Evolutionary conservation across 2,329 filamentous ascomycete genomes (phyloP).

Genomic region (Pseudogymnoascus sp.): DNA sequence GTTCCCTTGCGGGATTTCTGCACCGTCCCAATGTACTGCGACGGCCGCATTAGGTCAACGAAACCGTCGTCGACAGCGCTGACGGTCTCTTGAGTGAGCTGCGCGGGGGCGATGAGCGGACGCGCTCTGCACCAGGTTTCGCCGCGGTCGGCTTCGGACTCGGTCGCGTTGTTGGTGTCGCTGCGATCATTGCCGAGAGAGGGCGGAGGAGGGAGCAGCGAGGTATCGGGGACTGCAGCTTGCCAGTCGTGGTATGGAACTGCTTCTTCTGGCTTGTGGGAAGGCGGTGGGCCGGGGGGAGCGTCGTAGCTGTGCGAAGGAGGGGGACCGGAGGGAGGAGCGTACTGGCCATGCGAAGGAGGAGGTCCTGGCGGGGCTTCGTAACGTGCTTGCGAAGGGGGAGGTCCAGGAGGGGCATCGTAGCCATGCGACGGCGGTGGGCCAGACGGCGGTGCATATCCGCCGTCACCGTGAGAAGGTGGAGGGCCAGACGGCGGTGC

Average conservation of each 20-base stretch:
- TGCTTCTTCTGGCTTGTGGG: background rate
- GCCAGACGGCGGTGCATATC: slow-evolving; percentile 24
- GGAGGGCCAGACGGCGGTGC: slow-evolving; percentile 22
- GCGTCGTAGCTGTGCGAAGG: slow-evolving; percentile 28
- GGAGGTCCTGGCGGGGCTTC: slow-evolving; percentile 29
- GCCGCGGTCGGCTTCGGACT: slow-evolving; percentile 56
- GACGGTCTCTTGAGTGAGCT: slow-evolving; percentile 40
- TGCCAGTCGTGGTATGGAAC: slow-evolving; percentile 59
- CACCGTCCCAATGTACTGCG: slow-evolving; percentile 41
- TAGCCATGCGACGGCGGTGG: background rate
- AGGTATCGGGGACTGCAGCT: slow-evolving; percentile 61
- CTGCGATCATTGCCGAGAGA: slow-evolving; percentile 59
- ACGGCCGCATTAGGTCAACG: slow-evolving; percentile 47
- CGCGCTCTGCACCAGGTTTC: slow-evolving; percentile 58
- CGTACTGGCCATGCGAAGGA: slow-evolving; percentile 22
- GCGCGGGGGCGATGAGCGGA: slow-evolving; percentile 49
- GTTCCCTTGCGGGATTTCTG: slow-evolving; percentile 40
- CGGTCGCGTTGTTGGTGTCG: slow-evolving; percentile 61
- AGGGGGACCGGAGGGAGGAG: slow-evolving; percentile 18
- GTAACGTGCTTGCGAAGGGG: slow-evolving; percentile 20
- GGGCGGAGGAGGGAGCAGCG: slow-evolving; percentile 66
- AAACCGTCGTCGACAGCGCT: slow-evolving; percentile 44
- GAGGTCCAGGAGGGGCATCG: background rate
- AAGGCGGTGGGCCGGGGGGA: slow-evolving; percentile 32
- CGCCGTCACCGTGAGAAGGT: slow-evolving; percentile 9